Conservation (phyloP, 1,284 basidiomycete species). For the Papiliotrema laurentii region DNA sequence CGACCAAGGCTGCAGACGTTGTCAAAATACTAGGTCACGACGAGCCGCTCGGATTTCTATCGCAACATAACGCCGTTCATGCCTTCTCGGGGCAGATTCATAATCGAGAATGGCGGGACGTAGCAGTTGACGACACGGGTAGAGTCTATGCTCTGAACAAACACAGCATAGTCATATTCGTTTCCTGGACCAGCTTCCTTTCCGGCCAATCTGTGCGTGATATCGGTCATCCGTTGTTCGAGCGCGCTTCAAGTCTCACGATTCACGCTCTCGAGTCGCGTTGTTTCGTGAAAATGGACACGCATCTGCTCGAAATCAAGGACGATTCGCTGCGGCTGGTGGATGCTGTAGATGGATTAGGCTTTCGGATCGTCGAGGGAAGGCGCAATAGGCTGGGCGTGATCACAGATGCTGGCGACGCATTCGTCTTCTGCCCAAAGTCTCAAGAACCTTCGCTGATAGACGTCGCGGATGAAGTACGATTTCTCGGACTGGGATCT, state of each 20-base stretch:
- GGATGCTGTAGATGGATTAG: conserved; percentile 32
- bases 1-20: not conserved
- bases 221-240: conserved; percentile 7
- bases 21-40: conserved; percentile 5
- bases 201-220: not conserved
- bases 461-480: conserved; percentile 12
- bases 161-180: conserved; percentile 13
- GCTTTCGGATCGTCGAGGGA: conserved; percentile 16
- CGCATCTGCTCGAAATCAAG: conserved; percentile 21
- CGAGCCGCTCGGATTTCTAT: conserved; percentile 3
- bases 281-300: conserved; percentile 12
- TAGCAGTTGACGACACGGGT: conserved; percentile 17
- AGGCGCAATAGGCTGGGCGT: conserved; percentile 23
- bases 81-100: not conserved
- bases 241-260: too few relatives aligned
- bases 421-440: conserved; percentile 21
- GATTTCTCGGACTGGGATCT: conserved; percentile 26
- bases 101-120: conserved; percentile 14
- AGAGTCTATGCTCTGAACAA: conserved; percentile 11
- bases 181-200: conserved; percentile 10
- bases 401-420: conserved; percentile 27
- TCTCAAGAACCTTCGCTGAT: conserved; percentile 12
- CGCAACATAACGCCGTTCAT: not conserved
- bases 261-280: conserved; percentile 27
- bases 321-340: conserved; percentile 11